Evolutionary conservation across 2,329 filamentous ascomycete genomes (phyloP), one percentile per base, ranked within the genome.

Genomic region (Rutstroemia sydowiana): DNA sequence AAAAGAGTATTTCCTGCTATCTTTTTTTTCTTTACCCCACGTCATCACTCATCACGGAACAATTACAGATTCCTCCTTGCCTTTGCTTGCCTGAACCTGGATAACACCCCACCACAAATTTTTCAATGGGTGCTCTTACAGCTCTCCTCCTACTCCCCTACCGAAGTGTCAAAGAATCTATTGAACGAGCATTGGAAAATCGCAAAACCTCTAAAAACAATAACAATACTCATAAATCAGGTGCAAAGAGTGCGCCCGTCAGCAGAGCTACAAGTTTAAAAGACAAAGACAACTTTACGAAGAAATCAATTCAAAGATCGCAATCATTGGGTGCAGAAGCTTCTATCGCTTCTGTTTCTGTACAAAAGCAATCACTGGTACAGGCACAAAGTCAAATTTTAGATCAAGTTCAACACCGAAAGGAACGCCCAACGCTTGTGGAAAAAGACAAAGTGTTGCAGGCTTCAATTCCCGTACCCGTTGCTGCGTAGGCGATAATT

Each of bases 111-210:
- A 14, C 28, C 14, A 26, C 23, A 23, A 41, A n/a, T n/a, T n/a
- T 32, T 36, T 45, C 40, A 50, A 63, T 63, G 60, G 61, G 61
- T 39, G 49, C 48, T 31, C 47, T 62, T 23, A 42, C 57, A 20
- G 53, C 59, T 9, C 52, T 52, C 32, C 28, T 61, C 40, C 51
- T 37, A 18, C 34, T 52, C 32, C 47, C 51, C 40, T 47, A 45
- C 31, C 41, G 46, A 34, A 46, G 32, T 5, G 48, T 55, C 36
- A 55, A 57, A 34, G 54, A 57, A 28, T 47, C 46, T 23, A 40
- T 51, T 34, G 41, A 39, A 18, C 41, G 41, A 4, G 4, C 23
- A 26, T 26, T 8, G 4, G 8, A 26, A 8, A 26, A 26, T 7
- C 16, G 37, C 8, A 44, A 51, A 3, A 39, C 45, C 13, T 30